Evolutionary conservation across 2,329 filamentous ascomycete species (phyloP), one percentile per base, ranked within the genome.

Genomic region (Chaetomium strumarium): DNA sequence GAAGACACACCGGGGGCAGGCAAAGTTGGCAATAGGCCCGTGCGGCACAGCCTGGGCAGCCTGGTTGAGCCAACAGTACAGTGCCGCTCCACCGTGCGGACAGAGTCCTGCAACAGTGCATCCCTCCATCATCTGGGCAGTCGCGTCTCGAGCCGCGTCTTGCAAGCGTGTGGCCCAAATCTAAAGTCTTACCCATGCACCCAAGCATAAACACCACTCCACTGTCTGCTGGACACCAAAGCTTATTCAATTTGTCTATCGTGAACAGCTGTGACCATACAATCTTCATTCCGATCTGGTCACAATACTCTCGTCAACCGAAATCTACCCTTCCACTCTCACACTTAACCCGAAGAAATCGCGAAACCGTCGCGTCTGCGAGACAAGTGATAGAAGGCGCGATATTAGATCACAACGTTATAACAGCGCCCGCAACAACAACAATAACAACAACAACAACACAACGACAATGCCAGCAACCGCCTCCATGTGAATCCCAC

Each of bases 111-210:
- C 13, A 16, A 24, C 13, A n/a, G n/a, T 16, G 7, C 14, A 3
- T 8, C 34, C 13, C 34, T n/a, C 34, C 34, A 37, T n/a, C 13
- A n/a, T n/a, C n/a, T n/a, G n/a, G n/a, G n/a, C n/a, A 13, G 34
- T n/a, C 13, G 14, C 34, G 34, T n/a, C 34, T n/a, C 49, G 30
- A 43, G 56, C 29, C 58, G 58, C 56, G 58, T 60, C 58, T 58
- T 48, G 51, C 52, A 44, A 33, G n/a, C 16, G 34, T 6, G 12
- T 2, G 12, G 36, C 36, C 14, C 16, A 49, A 52, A 33, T 40
- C 36, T 30, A 16, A 24, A 52, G 39, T 40, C 36, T 30, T 20
- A 24, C 34, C 13, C 33, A 14, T 16, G 34, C 33, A 16, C 37
- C 19, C 51, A 41, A 33, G 12, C 31, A n/a, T 36, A 49, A 56